phyloP scores from a whole-genome alignment of 1,139 yeast genomes.

The Geotrichum klebahnii region DNA sequence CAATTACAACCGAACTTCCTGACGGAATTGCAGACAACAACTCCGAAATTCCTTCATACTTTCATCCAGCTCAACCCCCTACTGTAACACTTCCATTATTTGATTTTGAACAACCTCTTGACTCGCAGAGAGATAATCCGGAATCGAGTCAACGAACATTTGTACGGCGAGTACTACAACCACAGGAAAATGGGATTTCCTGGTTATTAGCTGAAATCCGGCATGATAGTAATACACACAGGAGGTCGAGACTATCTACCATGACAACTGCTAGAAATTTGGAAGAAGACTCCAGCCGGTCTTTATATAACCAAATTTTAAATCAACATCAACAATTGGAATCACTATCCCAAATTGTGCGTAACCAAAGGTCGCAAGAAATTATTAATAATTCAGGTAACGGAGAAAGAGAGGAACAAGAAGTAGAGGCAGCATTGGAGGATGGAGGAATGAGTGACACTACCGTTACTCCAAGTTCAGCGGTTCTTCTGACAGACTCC shows the following conservation, averaged over 20 bases:
- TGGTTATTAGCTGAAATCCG: slow-evolving; percentile 14
- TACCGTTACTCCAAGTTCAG: slow-evolving; percentile 13
- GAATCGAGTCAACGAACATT: slow-evolving; percentile 12
- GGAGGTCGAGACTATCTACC: slow-evolving; percentile 14
- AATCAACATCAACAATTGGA: not conserved
- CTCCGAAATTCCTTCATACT: not conserved
- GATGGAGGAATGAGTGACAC: slow-evolving; percentile 13
- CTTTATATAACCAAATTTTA: not conserved
- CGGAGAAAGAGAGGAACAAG: not conserved
- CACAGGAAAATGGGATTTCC: slow-evolving; percentile 9
- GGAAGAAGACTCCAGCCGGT: not conserved
- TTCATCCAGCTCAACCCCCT: too few relatives aligned
- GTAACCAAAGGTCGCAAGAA: not conserved
- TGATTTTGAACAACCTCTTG: not conserved
- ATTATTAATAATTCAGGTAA: not conserved
- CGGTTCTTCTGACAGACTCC: slow-evolving; percentile 2
- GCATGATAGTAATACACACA: not conserved
- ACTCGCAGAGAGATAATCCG: too few relatives aligned
- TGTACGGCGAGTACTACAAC: slow-evolving; percentile 13
- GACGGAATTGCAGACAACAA: not conserved
- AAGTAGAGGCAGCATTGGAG: not conserved
- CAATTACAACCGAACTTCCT: not conserved
- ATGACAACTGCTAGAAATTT: slow-evolving; percentile 9
- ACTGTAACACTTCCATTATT: not conserved
- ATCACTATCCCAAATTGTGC: not conserved